These are phyloP conservation scores for Salisapilia sapeloensis DNA, from an alignment of 352 stramenopile species.

Conservation along the genomic window DNA sequence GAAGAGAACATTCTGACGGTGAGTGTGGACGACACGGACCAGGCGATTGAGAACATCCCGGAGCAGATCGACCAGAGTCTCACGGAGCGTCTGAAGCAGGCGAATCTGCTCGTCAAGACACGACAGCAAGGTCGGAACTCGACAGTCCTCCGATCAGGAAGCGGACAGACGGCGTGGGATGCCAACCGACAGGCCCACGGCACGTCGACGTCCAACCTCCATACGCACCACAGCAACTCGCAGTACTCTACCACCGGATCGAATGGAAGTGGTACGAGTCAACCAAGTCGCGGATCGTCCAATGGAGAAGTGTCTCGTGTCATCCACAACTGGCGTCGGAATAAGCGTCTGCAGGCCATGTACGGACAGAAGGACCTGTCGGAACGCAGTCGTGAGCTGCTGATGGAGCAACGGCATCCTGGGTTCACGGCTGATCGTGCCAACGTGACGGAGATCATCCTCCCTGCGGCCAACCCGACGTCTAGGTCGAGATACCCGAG, in stretches of 20 bases:
- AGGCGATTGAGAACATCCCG: conserved; percentile 75
- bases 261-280: conserved; percentile 15
- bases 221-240: conserved; percentile 3
- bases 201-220: background rate
- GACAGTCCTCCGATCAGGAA: conserved; percentile 7
- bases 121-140: conserved; percentile 24
- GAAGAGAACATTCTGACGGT: conserved; percentile 49
- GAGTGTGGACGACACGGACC: conserved; percentile 68
- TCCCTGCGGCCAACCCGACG: conserved; percentile 30
- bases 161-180: background rate
- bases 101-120: conserved; percentile 62
- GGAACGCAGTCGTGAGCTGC: conserved; percentile 46
- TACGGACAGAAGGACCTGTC: conserved; percentile 76
- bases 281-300: conserved; percentile 31
- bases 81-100: conserved; percentile 50
- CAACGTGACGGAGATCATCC: conserved; percentile 72
- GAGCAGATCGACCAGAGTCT: conserved; percentile 70
- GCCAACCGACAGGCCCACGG: too few species aligned
- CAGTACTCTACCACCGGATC: conserved; percentile 2
- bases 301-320: conserved; percentile 66
- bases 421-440: conserved; percentile 69
- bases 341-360: conserved; percentile 80
- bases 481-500: conserved; percentile 1
- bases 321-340: conserved; percentile 68
- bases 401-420: conserved; percentile 80